A percentile compares a stretch with the other conserved stretches of the same genome.
phyloP scores from a whole-genome alignment of 2,329 filamentous ascomycete species.

The Beauveria brongniartii region DNA sequence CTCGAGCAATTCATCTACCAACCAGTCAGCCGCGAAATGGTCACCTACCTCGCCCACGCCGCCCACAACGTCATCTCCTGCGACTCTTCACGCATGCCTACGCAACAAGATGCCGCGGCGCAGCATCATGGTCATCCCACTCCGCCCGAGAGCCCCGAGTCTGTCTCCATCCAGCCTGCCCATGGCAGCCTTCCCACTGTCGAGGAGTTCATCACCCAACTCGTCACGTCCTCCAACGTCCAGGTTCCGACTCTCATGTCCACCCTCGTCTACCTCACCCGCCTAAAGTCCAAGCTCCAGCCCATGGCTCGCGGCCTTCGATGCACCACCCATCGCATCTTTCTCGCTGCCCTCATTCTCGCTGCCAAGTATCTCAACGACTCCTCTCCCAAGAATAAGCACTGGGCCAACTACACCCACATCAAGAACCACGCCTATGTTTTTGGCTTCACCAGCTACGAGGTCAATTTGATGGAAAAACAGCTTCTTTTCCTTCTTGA shows the following conservation, averaged over 20 bases:
- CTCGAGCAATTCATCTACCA: slow-evolving; percentile 75
- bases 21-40: slow-evolving; percentile 69
- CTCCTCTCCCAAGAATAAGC: slow-evolving; percentile 99
- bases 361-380: slow-evolving; percentile 98
- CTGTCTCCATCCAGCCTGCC: slow-evolving; percentile 29
- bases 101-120: slow-evolving; percentile 24
- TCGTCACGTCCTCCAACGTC: slow-evolving; percentile 89
- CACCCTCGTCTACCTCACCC: slow-evolving; percentile 83
- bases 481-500: slow-evolving; percentile 91
- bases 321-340: slow-evolving; percentile 96
- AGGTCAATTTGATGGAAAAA: slow-evolving; percentile 99
- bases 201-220: slow-evolving; percentile 83
- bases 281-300: slow-evolving; percentile 76
- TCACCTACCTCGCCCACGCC: slow-evolving; percentile 65
- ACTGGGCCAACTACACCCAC: slow-evolving; percentile 91
- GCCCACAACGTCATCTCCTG: slow-evolving; percentile 73
- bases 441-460: slow-evolving; percentile 88
- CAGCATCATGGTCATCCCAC: slow-evolving; percentile 34
- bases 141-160: slow-evolving; percentile 42
- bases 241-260: slow-evolving; percentile 98
- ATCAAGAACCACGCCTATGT: slow-evolving; percentile 56
- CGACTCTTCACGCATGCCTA: slow-evolving; percentile 53
- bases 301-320: slow-evolving; percentile 92
- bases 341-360: slow-evolving; percentile 76
- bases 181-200: slow-evolving; percentile 63